Evolutionary conservation across 768 basidiomycete species (phyloP).

Genomic region (Phylloporus scabripes): DNA sequence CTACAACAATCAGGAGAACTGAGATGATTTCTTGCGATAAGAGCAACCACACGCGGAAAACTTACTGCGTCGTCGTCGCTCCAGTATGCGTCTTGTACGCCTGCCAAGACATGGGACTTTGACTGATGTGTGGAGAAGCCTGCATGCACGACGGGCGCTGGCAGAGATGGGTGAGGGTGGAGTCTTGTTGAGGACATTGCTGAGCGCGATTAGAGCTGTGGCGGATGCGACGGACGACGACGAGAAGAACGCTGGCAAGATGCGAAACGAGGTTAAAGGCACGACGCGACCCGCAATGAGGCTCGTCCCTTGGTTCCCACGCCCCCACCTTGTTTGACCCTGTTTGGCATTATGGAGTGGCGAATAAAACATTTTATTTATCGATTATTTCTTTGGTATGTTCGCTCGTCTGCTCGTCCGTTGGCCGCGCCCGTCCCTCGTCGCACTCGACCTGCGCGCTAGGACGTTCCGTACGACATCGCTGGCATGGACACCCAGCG

Average conservation of each 20-base stretch:
- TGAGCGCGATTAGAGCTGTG: slow-evolving; percentile 1
- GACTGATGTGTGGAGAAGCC: slow-evolving; percentile 69
- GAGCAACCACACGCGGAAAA: slow-evolving; percentile 7
- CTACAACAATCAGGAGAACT: slow-evolving; percentile 39
- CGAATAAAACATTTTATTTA: background rate
- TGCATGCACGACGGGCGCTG: slow-evolving; percentile 69
- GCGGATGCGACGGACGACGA: slow-evolving; percentile 16
- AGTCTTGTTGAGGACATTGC: slow-evolving; percentile 51
- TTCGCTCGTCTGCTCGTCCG: slow-evolving; percentile 24
- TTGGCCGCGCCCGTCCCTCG: slow-evolving; percentile 14
- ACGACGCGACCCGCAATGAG: slow-evolving; percentile 25
- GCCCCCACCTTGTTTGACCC: slow-evolving; percentile 11
- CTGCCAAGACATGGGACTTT: slow-evolving; percentile 81
- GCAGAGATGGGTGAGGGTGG: slow-evolving; percentile 58
- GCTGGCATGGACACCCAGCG: slow-evolving; percentile 5
- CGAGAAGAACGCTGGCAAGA: slow-evolving; percentile 9
- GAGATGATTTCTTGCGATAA: slow-evolving; percentile 12
- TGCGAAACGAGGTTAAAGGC: slow-evolving; percentile 16
- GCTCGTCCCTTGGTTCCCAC: slow-evolving; percentile 20
- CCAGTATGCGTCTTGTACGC: slow-evolving; percentile 96
- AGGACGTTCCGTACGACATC: slow-evolving; percentile 13
- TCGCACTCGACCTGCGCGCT: slow-evolving; percentile 9
- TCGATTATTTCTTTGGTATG: slow-evolving; percentile 7
- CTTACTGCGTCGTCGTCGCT: slow-evolving; percentile 85
- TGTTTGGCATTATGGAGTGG: slow-evolving; percentile 19